Evolutionary conservation across 2,329 filamentous ascomycete genomes (phyloP), one percentile per base, ranked within the genome.

Genomic region (Ascochyta lentis): DNA sequence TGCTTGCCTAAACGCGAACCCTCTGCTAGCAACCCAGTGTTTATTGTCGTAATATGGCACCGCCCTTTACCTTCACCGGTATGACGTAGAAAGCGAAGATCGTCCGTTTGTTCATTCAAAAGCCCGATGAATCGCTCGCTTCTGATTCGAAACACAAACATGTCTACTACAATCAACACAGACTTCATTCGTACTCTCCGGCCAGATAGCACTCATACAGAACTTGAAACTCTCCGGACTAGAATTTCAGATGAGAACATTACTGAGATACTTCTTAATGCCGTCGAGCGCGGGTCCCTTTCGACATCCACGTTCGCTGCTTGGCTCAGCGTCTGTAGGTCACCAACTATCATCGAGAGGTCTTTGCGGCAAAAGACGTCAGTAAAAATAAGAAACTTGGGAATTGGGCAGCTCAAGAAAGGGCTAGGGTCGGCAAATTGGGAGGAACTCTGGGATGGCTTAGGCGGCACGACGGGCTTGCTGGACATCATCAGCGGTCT

Each of bases 381-480:
- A 0, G 33, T 68, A 16, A 24, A 59, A 3, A 54, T 72, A 24
- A 64, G 72, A 16, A 31, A 34, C 19, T 24, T 55, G 3, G 66
- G 60, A 0, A 64, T 72, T 39, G 65, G 61, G 37, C 55, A 56
- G 15, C 53, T 74, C 8, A 45, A 55, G 3, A 66, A 59, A n/a
- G 16, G 41, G 0, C 58, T 73, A 7, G 34, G 41, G 16, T 65
- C 65, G 2, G 4, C 47, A 4, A 37, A 42, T 45, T 75, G 72
- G 72, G 57, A 44, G 24, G 42, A 59, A n/a, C 59, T 50, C 1
- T 73, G 69, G 69, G 62, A 69, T n/a, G 60, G 48, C 0, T 40
- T 74, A n/a, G 71, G 69, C 2, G 66, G 65, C 8, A 58, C 49
- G 5, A n/a, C 27, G 22, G 71, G 70, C 4, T n/a, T 73, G n/a